These are phyloP conservation scores for Ophiostoma pallidulum DNA, from an alignment of 2,329 filamentous ascomycete species.

Conservation along the genomic window DNA sequence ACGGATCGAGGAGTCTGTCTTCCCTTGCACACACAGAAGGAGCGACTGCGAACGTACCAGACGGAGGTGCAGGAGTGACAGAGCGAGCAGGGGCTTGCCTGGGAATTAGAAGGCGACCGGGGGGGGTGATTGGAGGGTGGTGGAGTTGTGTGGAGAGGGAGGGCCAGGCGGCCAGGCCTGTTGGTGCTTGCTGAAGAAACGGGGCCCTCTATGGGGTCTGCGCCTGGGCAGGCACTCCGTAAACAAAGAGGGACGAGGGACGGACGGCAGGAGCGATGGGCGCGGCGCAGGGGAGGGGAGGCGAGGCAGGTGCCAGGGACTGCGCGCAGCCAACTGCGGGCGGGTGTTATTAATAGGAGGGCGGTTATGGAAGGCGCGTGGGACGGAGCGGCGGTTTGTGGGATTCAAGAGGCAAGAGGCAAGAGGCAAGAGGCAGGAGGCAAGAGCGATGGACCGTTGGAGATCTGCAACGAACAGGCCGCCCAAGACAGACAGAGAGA, in stretches of 20 bases:
- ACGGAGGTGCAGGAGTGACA: neutral
- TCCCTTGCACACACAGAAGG: neutral
- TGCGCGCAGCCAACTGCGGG: no score
- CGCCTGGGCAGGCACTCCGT: no score
- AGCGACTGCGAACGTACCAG: neutral
- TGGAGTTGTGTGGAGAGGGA: slow-evolving; percentile 11
- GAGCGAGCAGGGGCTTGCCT: slow-evolving; percentile 15
- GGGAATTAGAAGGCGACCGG: slow-evolving; percentile 14
- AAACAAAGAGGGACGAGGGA: no score
- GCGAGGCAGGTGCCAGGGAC: neutral
- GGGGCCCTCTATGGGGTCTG: neutral
- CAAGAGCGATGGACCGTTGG: neutral
- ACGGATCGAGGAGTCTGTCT: slow-evolving; percentile 3
- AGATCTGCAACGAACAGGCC: neutral
- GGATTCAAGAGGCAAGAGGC: no score
- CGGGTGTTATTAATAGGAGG: no score
- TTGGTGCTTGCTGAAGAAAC: slow-evolving; percentile 10
- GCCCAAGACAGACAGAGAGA: neutral
- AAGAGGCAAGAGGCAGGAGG: neutral
- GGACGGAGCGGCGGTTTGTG: no score
- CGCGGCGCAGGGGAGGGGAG: neutral
- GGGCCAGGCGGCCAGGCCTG: slow-evolving; percentile 7
- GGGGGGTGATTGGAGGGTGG: slow-evolving; percentile 14
- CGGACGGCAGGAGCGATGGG: slow-evolving; percentile 1
- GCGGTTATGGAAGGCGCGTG: no score